Base-by-base conservation (phyloP, 768 basidiomycete species). In the Lactarius hengduanensis region DNA sequence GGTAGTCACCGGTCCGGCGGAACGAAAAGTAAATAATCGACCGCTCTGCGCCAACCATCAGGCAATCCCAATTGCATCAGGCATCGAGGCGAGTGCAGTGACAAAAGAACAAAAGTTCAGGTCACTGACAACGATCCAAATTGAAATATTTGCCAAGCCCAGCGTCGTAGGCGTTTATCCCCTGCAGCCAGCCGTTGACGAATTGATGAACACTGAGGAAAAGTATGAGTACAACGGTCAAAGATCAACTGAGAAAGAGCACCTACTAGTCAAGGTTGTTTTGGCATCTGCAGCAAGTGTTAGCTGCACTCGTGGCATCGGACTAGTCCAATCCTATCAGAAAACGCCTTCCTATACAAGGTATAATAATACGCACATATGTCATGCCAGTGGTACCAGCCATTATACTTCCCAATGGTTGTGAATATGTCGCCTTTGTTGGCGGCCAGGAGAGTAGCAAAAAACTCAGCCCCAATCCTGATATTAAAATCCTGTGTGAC, bases 231-330 rank as follows among this genome's bases (percentile, higher is more conserved):
- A 54, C 20, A 18, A 16, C 22, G 8, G 15, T 22, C 57, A 58
- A 11, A 16, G 3, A 62, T 50, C 62, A 62, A 38, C 4, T 26
- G 0, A 62, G 47, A 59, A 38, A 20, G 38, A 59, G 30, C 5
- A 80, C 88, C 71, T 72, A 89, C 90, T 95, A 95, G 77, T 94
- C 93, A 57, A 92, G 80, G 78, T 94, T 94, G 74, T 92, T 88
- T 79, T 93, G 92, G 75, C 88, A 88, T 55, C 74, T 77, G 76
- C 88, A 90, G 78, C 89, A 90, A 57, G 80, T 77, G 58, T 78
- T 60, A 13, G 78, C 82, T 54, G 87, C 87, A 65, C 84, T 83
- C 61, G 86, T 89, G 22, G 88, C 89, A 34, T 82, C 70, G 0
- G 22, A 73, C 86, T 88, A 53, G 40, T 28, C 30, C 59, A 40